Conservation (phyloP, 305 asterid species). For the Fraxinus latifolia region DNA sequence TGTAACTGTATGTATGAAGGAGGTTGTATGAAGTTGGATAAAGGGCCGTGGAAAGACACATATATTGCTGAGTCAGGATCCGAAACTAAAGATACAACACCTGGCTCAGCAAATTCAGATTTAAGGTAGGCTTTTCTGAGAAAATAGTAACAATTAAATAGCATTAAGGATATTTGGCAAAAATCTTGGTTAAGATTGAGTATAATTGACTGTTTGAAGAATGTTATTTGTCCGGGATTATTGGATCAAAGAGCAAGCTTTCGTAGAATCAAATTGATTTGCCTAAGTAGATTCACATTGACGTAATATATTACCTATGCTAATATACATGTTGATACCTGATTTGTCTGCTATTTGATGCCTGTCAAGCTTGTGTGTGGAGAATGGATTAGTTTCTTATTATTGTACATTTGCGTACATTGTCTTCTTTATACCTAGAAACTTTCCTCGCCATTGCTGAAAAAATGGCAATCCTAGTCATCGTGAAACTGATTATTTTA, state of each 20-base stretch:
- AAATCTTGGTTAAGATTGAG: background rate
- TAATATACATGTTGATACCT: background rate
- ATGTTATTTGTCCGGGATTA: background rate
- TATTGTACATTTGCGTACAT: background rate
- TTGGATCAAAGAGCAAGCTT: background rate
- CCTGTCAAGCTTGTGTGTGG: background rate
- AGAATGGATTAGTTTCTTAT: conserved; percentile 1
- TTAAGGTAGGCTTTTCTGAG: background rate
- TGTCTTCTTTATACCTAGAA: conserved; percentile 25
- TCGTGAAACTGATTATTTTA: background rate
- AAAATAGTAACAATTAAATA: background rate
- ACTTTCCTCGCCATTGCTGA: background rate
- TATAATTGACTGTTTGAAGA: background rate
- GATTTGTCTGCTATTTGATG: background rate
- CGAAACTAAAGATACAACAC: conserved; percentile 5
- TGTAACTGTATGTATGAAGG: conserved; percentile 42
- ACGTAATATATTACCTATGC: background rate
- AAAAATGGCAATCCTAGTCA: background rate
- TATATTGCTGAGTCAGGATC: conserved; percentile 9
- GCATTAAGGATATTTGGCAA: background rate
- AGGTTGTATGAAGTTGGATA: conserved; percentile 47
- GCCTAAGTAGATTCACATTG: background rate
- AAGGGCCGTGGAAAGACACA: conserved; percentile 45
- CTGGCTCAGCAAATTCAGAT: background rate
- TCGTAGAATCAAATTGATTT: background rate